A percentile compares a stretch with the other conserved stretches of the same genome.
phyloP scores from a whole-genome alignment of 192 early-diverging fungal genomes.

The Entomortierella chlamydospora region DNA sequence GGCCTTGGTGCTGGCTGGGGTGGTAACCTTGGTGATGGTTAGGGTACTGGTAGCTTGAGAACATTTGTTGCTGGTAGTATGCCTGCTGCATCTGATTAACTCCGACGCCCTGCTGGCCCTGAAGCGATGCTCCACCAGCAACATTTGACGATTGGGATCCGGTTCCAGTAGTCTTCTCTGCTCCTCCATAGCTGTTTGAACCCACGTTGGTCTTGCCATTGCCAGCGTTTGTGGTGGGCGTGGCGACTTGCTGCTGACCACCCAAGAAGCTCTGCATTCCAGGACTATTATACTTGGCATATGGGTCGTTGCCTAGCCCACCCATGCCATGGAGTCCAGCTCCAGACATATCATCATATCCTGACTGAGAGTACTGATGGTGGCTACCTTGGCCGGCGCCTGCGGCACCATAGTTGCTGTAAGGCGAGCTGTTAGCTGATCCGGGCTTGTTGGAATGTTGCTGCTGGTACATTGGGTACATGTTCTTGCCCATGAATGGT shows the following conservation, averaged over 20 bases:
- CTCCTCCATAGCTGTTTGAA: slow-evolving; percentile 12
- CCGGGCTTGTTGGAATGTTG: slow-evolving; percentile 59
- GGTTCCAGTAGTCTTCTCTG: slow-evolving; percentile 11
- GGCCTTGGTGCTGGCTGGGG: slow-evolving; percentile 46
- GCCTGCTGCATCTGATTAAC: slow-evolving; percentile 26
- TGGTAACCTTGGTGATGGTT: slow-evolving; percentile 57
- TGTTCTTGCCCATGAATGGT: slow-evolving; percentile 90
- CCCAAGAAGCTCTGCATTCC: slow-evolving; percentile 50
- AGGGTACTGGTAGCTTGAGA: slow-evolving; percentile 64
- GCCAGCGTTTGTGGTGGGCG: slow-evolving; percentile 9
- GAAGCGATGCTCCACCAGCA: slow-evolving; percentile 30
- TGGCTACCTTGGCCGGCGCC: slow-evolving; percentile 39
- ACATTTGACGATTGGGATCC: slow-evolving; percentile 19
- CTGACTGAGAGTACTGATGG: slow-evolving; percentile 50
- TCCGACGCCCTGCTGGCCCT: slow-evolving; percentile 41
- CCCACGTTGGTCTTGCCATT: slow-evolving; percentile 14
- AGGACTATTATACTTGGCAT: slow-evolving; percentile 45
- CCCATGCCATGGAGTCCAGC: slow-evolving; percentile 44
- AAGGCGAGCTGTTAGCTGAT: slow-evolving; percentile 48
- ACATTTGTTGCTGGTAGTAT: slow-evolving; percentile 58
- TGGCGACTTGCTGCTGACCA: slow-evolving; percentile 44
- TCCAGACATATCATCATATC: slow-evolving; percentile 52
- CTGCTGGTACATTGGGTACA: slow-evolving; percentile 86
- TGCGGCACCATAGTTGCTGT: slow-evolving; percentile 46
- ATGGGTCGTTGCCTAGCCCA: slow-evolving; percentile 36